Evolutionary conservation across 169 alveolate genomes (phyloP).

Genomic region (Plasmodium vivax): DNA sequence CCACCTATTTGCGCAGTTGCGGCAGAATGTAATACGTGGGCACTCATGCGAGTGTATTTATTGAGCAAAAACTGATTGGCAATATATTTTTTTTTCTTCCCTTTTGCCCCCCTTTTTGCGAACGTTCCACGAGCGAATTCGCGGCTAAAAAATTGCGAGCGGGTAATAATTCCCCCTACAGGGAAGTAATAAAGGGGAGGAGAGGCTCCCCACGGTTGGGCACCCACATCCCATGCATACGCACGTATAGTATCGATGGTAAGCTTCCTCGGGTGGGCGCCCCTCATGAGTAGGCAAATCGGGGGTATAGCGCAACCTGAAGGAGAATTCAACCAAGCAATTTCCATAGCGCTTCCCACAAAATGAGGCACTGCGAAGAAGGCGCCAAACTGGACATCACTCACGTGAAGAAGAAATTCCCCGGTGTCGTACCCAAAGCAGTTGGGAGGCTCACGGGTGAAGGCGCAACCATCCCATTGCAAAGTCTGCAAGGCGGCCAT

Average conservation of each 20-base stretch:
- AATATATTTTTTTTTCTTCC: neutral
- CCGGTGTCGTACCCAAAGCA: neutral
- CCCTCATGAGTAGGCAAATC: neutral
- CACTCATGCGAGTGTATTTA: neutral
- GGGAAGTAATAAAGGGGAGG: neutral
- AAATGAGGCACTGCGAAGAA: neutral
- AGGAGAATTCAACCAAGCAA: neutral
- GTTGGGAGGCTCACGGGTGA: neutral
- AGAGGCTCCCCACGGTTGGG: neutral
- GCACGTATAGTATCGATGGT: neutral
- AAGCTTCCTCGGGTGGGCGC: neutral
- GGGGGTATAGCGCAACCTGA: neutral
- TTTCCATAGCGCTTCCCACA: neutral
- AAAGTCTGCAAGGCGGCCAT: neutral
- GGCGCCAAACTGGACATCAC: neutral
- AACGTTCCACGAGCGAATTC: neutral
- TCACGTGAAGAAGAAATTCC: neutral
- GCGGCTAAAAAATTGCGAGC: neutral
- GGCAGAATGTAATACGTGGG: neutral
- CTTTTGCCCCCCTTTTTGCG: neutral
- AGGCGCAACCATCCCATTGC: neutral
- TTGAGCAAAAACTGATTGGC: neutral
- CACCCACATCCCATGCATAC: neutral
- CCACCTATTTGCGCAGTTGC: neutral
- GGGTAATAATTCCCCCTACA: neutral